Conservation (phyloP, 306 rosid genomes). For the Trichosanthes truncata region DNA sequence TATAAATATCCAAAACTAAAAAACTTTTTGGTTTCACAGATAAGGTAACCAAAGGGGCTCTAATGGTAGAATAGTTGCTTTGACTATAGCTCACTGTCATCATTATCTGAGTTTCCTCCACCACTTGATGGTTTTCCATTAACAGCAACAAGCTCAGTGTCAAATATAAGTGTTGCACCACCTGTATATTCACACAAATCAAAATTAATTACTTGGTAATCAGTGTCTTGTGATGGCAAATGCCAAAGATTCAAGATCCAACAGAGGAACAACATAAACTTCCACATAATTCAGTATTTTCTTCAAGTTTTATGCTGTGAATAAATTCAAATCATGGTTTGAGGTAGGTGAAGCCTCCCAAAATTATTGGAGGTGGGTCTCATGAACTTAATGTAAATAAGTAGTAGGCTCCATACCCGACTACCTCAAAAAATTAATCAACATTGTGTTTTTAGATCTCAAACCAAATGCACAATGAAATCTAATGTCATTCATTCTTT, state of each 20-base stretch:
- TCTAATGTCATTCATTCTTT: no score
- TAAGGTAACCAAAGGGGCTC: neutral
- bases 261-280: neutral
- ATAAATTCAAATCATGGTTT: neutral
- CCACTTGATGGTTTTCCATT: constrained; percentile 38
- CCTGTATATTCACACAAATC: constrained; percentile 31
- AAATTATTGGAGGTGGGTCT: neutral
- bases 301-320: neutral
- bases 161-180: constrained; percentile 86
- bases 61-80: neutral
- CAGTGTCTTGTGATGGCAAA: neutral
- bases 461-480: no score
- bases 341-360: neutral
- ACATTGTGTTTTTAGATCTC: neutral
- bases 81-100: neutral
- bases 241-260: neutral
- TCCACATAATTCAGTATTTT: neutral
- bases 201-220: neutral
- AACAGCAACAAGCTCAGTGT: constrained; percentile 90
- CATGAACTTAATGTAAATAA: neutral
- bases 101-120: constrained; percentile 14
- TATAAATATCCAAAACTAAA: neutral
- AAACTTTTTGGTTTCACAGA: neutral
- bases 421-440: neutral
- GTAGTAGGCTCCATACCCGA: neutral